Evolutionary conservation across 208 protist genomes (phyloP).

Genomic region (Wallacemonas rigidus): DNA sequence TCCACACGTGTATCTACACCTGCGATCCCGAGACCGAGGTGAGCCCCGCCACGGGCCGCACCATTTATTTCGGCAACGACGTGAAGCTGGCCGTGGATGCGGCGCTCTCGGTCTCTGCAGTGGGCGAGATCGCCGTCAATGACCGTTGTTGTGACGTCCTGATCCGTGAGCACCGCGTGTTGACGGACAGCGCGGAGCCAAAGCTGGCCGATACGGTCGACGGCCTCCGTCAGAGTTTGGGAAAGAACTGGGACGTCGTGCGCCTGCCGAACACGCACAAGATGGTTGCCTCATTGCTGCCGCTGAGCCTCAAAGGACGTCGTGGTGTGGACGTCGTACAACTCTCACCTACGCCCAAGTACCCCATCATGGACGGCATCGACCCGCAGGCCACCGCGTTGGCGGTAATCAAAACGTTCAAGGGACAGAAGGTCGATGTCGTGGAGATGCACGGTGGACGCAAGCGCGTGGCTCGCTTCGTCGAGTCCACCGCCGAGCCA

Average conservation of each 20-base stretch:
- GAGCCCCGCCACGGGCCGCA: conserved; percentile 61
- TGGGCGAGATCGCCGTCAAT: conserved; percentile 85
- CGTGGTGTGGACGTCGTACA: conserved; percentile 51
- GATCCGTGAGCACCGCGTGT: conserved; percentile 41
- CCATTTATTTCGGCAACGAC: conserved; percentile 69
- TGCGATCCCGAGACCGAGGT: conserved; percentile 71
- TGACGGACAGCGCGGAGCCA: conserved; percentile 17
- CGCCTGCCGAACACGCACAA: conserved; percentile 27
- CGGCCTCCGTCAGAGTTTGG: conserved; percentile 42
- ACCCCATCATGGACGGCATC: conserved; percentile 40
- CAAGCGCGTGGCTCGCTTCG: conserved; percentile 12
- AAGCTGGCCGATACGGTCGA: conserved; percentile 12
- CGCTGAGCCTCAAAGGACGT: conserved; percentile 52
- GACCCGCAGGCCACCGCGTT: conserved; percentile 25
- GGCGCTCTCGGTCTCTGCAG: conserved; percentile 44
- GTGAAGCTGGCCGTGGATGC: conserved; percentile 55
- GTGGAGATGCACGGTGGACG: conserved; percentile 29
- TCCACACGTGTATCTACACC: conserved; percentile 85
- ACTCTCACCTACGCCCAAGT: conserved; percentile 59
- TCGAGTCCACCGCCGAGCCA: conserved; percentile 18
- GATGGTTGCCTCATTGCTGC: conserved; percentile 68
- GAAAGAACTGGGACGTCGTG: conserved; percentile 61
- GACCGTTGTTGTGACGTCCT: conserved; percentile 53
- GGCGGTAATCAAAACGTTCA: conserved; percentile 43
- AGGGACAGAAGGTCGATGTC: conserved; percentile 40